phyloP scores from a whole-genome alignment of 306 rosid genomes.

The Echinosophora koreensis region DNA sequence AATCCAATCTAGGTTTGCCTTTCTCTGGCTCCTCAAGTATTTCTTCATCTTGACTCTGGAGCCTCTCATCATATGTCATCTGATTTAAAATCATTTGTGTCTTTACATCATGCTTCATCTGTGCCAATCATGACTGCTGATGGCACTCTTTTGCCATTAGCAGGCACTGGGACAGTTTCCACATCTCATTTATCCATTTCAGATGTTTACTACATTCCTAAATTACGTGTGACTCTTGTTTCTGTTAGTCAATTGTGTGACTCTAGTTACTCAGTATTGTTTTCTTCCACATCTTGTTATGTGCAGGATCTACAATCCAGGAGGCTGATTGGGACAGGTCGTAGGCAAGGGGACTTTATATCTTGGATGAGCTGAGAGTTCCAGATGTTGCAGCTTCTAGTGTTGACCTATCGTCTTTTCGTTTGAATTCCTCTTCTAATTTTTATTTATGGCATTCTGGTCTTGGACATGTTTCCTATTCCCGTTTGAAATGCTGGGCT shows the following conservation, averaged over 20 bases:
- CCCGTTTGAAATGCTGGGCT: no score
- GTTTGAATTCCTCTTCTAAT: no score
- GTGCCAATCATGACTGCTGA: neutral
- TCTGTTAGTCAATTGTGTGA: neutral
- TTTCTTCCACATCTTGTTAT: neutral
- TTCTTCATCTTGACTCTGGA: no score
- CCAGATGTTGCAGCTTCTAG: neutral
- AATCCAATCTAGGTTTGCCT: neutral
- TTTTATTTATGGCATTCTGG: no score
- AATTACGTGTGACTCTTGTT: neutral
- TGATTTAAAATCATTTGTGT: no score
- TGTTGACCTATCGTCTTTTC: neutral
- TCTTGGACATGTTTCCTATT: no score
- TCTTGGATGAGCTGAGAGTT: neutral
- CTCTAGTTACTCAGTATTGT: neutral
- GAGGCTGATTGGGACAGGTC: neutral
- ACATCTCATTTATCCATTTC: neutral
- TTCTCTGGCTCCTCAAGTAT: no score
- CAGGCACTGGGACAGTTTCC: neutral
- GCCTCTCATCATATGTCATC: no score
- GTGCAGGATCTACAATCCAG: neutral
- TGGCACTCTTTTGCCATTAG: neutral
- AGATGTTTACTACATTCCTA: neutral
- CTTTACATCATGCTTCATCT: neutral
- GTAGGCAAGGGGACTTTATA: neutral